Percentiles rank a stretch among this genome's conserved stretches.
Evolutionary conservation across 2,329 filamentous ascomycete species (phyloP).

Genomic region (Fusarium clavum): DNA sequence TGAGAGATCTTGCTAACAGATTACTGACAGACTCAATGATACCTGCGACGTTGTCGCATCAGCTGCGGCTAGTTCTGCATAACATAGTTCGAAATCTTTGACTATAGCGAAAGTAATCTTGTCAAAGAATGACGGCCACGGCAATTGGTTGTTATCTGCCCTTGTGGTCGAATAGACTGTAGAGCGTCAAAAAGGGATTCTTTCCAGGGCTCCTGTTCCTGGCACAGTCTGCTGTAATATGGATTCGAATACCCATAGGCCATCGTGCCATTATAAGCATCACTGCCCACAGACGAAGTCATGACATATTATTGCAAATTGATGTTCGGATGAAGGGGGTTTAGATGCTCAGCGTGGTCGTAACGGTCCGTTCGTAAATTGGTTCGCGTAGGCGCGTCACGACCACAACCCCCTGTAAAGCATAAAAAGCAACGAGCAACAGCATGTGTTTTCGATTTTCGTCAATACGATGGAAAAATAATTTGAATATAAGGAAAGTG

Average conservation of each 20-base stretch:
- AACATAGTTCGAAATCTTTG: background rate
- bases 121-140: constrained; percentile 14
- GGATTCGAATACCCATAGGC: background rate
- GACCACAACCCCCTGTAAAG: background rate
- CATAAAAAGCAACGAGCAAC: background rate
- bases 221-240: background rate
- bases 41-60: background rate
- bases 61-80: background rate
- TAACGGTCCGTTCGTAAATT: background rate
- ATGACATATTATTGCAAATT: background rate
- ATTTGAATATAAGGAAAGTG: background rate
- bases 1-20: background rate
- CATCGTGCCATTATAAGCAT: background rate
- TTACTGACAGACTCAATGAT: background rate
- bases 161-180: constrained; percentile 6
- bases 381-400: background rate
- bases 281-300: background rate
- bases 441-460: background rate
- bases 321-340: background rate
- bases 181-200: constrained; percentile 10
- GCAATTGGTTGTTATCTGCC: constrained; percentile 11
- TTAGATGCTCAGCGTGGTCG: background rate
- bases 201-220: constrained; percentile 9
- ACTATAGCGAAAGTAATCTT: background rate
- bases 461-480: background rate